phyloP scores from a whole-genome alignment of 345 rosid species.

The Arabidopsis arenosa region DNA sequence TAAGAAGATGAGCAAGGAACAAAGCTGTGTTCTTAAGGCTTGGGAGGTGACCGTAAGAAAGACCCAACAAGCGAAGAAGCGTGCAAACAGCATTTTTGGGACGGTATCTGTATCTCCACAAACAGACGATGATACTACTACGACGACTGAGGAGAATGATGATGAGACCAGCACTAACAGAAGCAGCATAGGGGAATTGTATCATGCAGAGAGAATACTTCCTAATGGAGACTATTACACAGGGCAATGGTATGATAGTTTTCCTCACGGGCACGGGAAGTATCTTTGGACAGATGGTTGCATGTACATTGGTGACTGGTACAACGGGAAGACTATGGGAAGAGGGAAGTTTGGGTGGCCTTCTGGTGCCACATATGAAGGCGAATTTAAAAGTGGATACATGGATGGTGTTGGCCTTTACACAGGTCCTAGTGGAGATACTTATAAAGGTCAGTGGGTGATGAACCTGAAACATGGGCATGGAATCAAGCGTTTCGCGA shows the following conservation, averaged over 20 bases:
- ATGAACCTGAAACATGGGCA: conserved; percentile 91
- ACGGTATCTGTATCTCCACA: conserved; percentile 62
- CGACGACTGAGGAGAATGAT: conserved; percentile 44
- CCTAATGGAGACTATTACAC: conserved; percentile 88
- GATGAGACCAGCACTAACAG: conserved; percentile 36
- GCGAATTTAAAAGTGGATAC: conserved; percentile 84
- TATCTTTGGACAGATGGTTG: conserved; percentile 96
- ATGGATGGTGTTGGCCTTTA: conserved; percentile 90
- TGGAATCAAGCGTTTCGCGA: conserved; percentile 61
- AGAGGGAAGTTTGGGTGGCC: conserved; percentile 91
- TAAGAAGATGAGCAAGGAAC: conserved; percentile 70
- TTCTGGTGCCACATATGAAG: conserved; percentile 82
- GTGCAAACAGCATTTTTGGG: conserved; percentile 89
- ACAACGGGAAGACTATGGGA: conserved; percentile 80
- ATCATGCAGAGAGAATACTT: conserved; percentile 67
- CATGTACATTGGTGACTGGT: conserved; percentile 88
- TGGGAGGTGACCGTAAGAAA: conserved; percentile 93
- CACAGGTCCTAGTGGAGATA: conserved; percentile 62
- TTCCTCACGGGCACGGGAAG: conserved; percentile 85
- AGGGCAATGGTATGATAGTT: conserved; percentile 82
- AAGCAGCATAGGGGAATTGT: conserved; percentile 49
- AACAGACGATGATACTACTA: conserved; percentile 55
- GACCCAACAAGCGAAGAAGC: conserved; percentile 89
- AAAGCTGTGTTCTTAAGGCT: conserved; percentile 70
- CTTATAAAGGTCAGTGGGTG: conserved; percentile 80